Evolutionary conservation across 768 basidiomycete genomes (phyloP), one percentile per base, ranked within the genome.

Genomic region (Russula brevipes): DNA sequence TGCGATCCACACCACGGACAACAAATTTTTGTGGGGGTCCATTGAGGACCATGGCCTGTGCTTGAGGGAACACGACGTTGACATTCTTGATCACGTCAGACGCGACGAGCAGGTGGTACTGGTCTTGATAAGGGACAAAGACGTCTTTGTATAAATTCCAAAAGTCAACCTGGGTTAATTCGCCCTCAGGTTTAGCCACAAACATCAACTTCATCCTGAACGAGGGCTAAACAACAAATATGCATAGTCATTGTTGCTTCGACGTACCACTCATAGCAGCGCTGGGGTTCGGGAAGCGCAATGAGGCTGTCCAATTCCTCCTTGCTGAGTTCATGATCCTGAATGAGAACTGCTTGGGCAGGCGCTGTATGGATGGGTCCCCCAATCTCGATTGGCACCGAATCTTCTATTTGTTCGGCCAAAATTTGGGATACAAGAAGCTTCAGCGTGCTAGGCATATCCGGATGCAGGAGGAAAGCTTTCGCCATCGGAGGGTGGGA

Each of bases 51-150:
- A 92, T 92, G 1, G 95, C 93, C 68, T 86, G 84, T 0, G 94
- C 93, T 53, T 85, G 82, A 6, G 91, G 88, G 70, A 94, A 96
- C 33, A 94, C 88, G 10, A 83, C 76, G 54, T 84, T 91, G 64
- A 95, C 91, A 65, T 90, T 91, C 74, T 96, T 95, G 73, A 99
- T 98, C 54, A 97, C 91, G 49, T 99, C 96, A 1, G 91, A 88
- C 0, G 97, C 95, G 2, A 86, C 83, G 3, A 94, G 82, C 49
- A 92, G 76, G 11, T 83, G 82, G 61, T 83, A 78, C 59, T 78
- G 79, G 1, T 84, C 82, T 62, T 80, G 72, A 69, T 78, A 80
- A 1, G 85, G 83, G 1, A 81, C 75, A 69, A 98, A 97, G 1
- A 84, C 84, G 62, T 90, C 88, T 65, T 89, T 87, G 76, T 99